phyloP scores from a whole-genome alignment of 1,284 basidiomycete genomes.

The Ustilago lituana region DNA sequence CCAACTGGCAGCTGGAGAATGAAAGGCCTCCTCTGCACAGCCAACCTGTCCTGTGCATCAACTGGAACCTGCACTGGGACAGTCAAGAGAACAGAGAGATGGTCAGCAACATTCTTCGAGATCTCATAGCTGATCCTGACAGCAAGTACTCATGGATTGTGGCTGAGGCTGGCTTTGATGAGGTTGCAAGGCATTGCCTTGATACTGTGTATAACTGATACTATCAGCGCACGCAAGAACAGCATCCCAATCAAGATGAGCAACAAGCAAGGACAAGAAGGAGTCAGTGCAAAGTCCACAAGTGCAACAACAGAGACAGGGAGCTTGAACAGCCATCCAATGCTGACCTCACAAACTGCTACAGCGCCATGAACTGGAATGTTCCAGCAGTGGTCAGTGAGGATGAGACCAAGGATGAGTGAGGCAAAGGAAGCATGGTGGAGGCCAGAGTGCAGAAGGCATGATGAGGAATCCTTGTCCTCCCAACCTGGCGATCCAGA shows the following conservation, averaged over 20 bases:
- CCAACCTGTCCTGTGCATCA: neutral
- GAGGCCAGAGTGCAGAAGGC: neutral
- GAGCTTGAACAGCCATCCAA: neutral
- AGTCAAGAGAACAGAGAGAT: neutral
- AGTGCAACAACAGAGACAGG: neutral
- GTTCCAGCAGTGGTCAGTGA: neutral
- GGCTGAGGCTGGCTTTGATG: neutral
- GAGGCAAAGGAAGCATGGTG: neutral
- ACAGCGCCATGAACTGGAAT: neutral
- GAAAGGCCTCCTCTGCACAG: neutral
- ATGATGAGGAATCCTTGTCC: neutral
- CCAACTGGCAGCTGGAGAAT: neutral
- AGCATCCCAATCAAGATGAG: no score
- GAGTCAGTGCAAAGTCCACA: no score
- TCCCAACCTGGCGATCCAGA: neutral
- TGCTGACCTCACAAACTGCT: neutral
- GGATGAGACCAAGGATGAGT: neutral
- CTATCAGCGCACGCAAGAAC: neutral
- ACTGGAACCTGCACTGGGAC: neutral
- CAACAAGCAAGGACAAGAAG: no score
- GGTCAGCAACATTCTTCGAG: neutral
- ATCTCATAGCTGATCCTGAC: neutral
- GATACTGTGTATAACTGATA: neutral
- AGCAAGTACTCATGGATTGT: neutral
- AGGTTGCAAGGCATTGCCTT: neutral